Conservation (phyloP, 2,329 filamentous ascomycete genomes). For the Colletotrichum higginsianum region DNA sequence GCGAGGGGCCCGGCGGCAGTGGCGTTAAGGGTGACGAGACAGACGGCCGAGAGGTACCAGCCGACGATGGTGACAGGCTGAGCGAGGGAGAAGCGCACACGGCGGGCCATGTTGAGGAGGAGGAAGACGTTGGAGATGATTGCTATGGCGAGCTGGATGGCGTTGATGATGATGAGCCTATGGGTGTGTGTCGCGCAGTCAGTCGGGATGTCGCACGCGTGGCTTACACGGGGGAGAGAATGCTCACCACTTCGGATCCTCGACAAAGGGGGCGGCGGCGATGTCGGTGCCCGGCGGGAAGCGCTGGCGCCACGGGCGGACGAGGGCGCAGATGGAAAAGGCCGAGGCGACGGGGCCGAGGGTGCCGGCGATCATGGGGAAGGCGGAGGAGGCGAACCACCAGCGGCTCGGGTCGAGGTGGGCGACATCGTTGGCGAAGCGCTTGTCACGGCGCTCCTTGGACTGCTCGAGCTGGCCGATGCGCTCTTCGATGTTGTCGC, state of each 20-base stretch:
- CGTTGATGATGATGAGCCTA: conserved; percentile 82
- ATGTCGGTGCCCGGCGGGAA: conserved; percentile 62
- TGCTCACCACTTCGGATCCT: conserved; percentile 79
- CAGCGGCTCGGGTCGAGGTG: conserved; percentile 69
- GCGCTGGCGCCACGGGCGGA: conserved; percentile 81
- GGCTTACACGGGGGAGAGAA: not conserved
- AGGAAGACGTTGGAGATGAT: conserved; percentile 85
- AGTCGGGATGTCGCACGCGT: not conserved
- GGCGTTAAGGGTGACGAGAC: conserved; percentile 76
- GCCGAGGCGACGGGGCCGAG: conserved; percentile 90
- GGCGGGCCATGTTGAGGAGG: conserved; percentile 87
- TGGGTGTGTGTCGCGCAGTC: not conserved
- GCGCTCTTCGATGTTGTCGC: conserved; percentile 55
- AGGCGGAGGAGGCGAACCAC: conserved; percentile 76
- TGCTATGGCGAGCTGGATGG: conserved; percentile 81
- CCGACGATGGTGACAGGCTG: conserved; percentile 86
- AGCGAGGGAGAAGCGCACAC: conserved; percentile 84
- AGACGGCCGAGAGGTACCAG: conserved; percentile 78
- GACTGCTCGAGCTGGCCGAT: conserved; percentile 48
- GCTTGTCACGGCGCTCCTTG: conserved; percentile 46
- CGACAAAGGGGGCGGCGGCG: conserved; percentile 66
- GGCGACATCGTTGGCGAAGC: conserved; percentile 55
- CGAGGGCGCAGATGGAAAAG: conserved; percentile 89
- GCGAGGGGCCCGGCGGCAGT: conserved; percentile 74
- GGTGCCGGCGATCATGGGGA: conserved; percentile 86